Base-by-base conservation (phyloP, 2,329 filamentous ascomycete species). In the Colletotrichum incanum region DNA sequence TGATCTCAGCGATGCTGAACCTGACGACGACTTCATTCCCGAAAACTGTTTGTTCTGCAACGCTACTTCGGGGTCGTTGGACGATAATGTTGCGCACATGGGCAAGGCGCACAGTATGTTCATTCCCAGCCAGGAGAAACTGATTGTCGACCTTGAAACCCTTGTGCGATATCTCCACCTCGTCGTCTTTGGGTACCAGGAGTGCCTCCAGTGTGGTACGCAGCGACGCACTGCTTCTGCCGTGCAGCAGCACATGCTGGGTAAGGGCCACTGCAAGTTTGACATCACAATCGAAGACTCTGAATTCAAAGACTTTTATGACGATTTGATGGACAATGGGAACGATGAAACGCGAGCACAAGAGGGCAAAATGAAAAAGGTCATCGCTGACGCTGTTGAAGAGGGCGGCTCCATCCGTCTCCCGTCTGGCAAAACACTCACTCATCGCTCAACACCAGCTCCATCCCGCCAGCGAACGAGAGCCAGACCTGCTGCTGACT, bases 151-250 rank as follows among this genome's bases (percentile, higher is more conserved):
- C 65, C 72, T 85, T 3, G 84, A 85, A 45, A 84, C 84, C 0
- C 77, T 90, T 2, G 78, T 89, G 45, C 74, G 79, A 50, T 88
- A 88, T 65, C 77, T 89, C 0, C 82, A 85, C 64, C 80, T 87
- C 11, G 77, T 89, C 26, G 84, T 89, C 18, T 84, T 80, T 26
- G 82, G 77, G 0, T 88, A 87, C 65, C 79, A 80, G 23, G 86
- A 89, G 76, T 90, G 88, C 70, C 79, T 90, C 47, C 82, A 81
- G 26, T 90, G 88, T 73, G 85, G 85, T 1, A 85, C 80, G 18
- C 77, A 82, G 47, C 81, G 85, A 41, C 76, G 77, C 0, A 86
- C 83, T 0, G 78, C 80, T 0, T 79, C 86, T 61, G 88, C 82
- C 0, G 83, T 85, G 0, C 86, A 87, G 73, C 85, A 87, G 45